A percentile compares a stretch with the other conserved stretches of the same genome.
Evolutionary conservation across 2,329 filamentous ascomycete species (phyloP).

Genomic region (Epichloe amarillans): DNA sequence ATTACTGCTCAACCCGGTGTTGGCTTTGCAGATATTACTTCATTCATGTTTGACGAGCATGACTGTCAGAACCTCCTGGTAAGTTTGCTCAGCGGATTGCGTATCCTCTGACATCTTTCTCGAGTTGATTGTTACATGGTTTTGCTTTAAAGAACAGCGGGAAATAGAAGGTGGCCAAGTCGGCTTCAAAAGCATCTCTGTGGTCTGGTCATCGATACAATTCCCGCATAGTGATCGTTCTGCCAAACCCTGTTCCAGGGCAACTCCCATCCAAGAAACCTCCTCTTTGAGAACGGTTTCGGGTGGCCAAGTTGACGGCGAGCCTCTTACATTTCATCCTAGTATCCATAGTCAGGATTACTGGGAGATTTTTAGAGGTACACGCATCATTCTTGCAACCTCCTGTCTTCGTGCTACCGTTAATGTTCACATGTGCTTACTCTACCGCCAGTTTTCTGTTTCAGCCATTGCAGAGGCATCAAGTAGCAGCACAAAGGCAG

Average conservation of each 20-base stretch:
- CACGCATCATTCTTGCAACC: constrained; percentile 15
- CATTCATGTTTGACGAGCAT: constrained; percentile 53
- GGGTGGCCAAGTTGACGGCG: constrained; percentile 15
- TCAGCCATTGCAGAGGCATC: constrained; percentile 18
- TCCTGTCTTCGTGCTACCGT: not conserved
- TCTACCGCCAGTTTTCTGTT: constrained; percentile 23
- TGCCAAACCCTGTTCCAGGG: constrained; percentile 13
- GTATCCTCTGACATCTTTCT: not conserved
- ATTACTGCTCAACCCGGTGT: constrained; percentile 52
- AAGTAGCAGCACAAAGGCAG: constrained; percentile 16
- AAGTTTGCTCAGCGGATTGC: constrained; percentile 12
- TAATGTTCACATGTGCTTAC: constrained; percentile 11
- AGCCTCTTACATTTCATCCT: constrained; percentile 30
- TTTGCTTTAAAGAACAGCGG: constrained; percentile 13
- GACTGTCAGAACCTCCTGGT: constrained; percentile 44
- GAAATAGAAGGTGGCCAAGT: constrained; percentile 51
- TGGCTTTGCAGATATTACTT: constrained; percentile 70
- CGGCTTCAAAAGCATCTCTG: constrained; percentile 27
- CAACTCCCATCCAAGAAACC: constrained; percentile 18
- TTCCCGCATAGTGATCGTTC: constrained; percentile 42
- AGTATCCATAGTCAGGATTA: constrained; percentile 34
- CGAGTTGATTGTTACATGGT: not conserved
- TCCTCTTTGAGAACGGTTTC: constrained; percentile 31
- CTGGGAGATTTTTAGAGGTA: constrained; percentile 38
- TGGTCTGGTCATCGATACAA: constrained; percentile 57